Conservation (phyloP, 2,329 filamentous ascomycete genomes). For the Paecilomyces fulvus region DNA sequence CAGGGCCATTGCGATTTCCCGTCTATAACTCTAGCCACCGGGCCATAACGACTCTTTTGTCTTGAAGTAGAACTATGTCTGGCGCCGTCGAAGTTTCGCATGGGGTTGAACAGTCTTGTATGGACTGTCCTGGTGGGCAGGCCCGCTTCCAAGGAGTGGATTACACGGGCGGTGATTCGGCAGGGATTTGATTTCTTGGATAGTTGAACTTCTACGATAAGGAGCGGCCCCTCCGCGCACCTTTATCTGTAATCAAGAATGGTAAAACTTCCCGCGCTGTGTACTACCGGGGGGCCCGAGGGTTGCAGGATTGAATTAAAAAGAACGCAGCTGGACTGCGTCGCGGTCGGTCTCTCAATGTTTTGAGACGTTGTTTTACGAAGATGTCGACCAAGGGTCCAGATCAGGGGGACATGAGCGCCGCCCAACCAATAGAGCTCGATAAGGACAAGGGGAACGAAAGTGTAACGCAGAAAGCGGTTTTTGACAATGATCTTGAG, state of each 20-base stretch:
- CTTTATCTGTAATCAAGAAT: background rate
- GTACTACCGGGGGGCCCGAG: background rate
- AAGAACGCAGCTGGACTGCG: background rate
- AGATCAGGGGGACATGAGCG: background rate
- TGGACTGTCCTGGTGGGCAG: background rate
- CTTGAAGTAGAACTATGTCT: background rate
- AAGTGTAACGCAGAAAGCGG: background rate
- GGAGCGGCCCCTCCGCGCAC: background rate
- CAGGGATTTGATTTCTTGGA: background rate
- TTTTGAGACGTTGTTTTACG: background rate
- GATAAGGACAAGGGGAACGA: background rate
- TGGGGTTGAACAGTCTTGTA: background rate
- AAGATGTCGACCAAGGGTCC: background rate
- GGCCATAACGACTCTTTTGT: background rate
- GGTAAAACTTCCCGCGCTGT: background rate
- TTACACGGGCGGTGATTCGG: background rate
- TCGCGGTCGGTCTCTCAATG: background rate
- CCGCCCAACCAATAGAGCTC: background rate
- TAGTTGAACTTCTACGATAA: background rate
- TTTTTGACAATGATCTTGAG: constrained; percentile 14
- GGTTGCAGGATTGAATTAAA: background rate
- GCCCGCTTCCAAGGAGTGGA: background rate
- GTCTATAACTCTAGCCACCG: background rate
- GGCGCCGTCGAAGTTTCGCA: background rate
- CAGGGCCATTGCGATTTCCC: background rate